Percentiles rank a stretch among this genome's conserved stretches.
Conservation (phyloP, 441 rosid genomes). For the Erodium moschatum region DNA sequence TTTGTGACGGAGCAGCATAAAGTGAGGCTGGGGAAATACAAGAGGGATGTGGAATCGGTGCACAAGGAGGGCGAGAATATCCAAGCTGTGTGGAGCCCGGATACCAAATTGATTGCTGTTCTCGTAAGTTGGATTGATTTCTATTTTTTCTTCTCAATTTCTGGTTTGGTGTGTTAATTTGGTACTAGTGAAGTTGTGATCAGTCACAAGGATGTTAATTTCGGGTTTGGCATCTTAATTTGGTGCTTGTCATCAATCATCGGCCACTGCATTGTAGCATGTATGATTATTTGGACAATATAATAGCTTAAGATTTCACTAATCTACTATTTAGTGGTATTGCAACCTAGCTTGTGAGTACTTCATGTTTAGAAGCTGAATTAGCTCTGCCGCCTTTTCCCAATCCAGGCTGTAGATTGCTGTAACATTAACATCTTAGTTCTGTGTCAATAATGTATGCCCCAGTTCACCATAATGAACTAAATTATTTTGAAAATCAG, state of each 20-base stretch:
- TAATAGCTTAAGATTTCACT: background rate
- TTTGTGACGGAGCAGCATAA: conserved; percentile 43
- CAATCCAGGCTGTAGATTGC: background rate
- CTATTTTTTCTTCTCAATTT: conserved; percentile 8
- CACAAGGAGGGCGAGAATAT: conserved; percentile 76
- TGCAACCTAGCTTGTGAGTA: background rate
- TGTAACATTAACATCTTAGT: background rate
- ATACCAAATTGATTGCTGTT: conserved; percentile 69
- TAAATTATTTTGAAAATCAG: background rate
- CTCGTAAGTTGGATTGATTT: conserved; percentile 40
- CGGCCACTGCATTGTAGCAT: background rate
- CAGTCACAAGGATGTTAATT: too few species aligned
- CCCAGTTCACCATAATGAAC: background rate
- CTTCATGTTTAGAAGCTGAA: background rate
- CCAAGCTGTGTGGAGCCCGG: conserved; percentile 91
- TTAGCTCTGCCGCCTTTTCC: background rate
- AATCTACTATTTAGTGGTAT: background rate
- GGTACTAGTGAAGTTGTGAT: too few species aligned
- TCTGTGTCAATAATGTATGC: conserved; percentile 3
- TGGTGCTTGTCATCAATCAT: background rate
- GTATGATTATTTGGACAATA: background rate
- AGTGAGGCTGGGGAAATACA: conserved; percentile 81
- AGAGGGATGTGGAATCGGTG: conserved; percentile 66
- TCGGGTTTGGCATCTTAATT: background rate
- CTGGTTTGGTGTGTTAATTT: background rate